Conservation (phyloP, 352 stramenopile species). For the Phytopythium montanum region DNA sequence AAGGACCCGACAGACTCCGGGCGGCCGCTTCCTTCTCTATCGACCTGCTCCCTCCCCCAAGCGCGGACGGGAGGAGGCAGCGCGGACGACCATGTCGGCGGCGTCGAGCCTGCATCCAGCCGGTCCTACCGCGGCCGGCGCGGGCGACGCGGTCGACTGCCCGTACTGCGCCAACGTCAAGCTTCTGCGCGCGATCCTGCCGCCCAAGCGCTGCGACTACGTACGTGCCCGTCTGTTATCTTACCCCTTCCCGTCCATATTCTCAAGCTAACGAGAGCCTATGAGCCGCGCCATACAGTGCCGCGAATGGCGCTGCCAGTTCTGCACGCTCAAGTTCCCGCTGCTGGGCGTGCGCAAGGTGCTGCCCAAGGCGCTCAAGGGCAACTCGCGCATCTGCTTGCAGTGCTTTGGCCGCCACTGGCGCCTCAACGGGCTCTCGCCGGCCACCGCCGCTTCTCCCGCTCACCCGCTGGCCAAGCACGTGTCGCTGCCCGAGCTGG, state of each 20-base stretch:
- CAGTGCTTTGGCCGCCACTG: constrained; percentile 43
- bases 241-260: constrained; percentile 1
- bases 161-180: constrained; percentile 49
- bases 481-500: constrained; percentile 8
- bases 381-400: constrained; percentile 52
- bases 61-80: neutral
- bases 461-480: constrained; percentile 9
- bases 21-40: neutral
- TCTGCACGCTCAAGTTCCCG: constrained; percentile 59
- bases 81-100: neutral
- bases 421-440: constrained; percentile 25
- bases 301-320: constrained; percentile 50
- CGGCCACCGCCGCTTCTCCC: neutral
- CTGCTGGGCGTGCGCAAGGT: constrained; percentile 33
- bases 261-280: too few species aligned
- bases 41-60: neutral
- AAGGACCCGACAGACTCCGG: neutral
- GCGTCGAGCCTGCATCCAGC: neutral
- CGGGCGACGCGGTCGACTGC: constrained; percentile 14
- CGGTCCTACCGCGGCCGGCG: constrained; percentile 1
- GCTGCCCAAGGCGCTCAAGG: constrained; percentile 44
- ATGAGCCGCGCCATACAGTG: constrained; percentile 28
- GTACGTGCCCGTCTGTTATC: constrained; percentile 17
- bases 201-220: constrained; percentile 57
- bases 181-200: constrained; percentile 41